phyloP scores from a whole-genome alignment of 495 filamentous ascomycete species.

The Podospora fimiseda region DNA sequence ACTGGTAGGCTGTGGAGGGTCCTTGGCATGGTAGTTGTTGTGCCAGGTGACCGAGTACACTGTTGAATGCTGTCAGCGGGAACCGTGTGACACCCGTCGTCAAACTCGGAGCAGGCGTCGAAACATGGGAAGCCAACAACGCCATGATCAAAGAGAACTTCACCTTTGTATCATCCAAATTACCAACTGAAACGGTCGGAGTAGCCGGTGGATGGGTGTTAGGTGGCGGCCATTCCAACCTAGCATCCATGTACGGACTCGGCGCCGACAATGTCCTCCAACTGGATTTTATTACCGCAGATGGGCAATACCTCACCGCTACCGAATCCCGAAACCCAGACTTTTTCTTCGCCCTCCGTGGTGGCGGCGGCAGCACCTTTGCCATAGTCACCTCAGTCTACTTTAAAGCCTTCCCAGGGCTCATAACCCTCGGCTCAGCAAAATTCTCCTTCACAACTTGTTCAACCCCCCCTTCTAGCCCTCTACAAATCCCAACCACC shows the following conservation, averaged over 20 bases:
- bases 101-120: conserved; percentile 5
- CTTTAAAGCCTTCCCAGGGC: neutral
- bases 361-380: conserved; percentile 21
- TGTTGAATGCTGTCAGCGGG: too few relatives aligned
- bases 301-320: conserved; percentile 36
- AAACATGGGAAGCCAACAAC: conserved; percentile 16
- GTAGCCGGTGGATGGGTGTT: conserved; percentile 35
- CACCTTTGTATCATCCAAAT: conserved; percentile 27
- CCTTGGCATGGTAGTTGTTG: too few relatives aligned
- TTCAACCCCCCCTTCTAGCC: neutral
- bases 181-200: neutral
- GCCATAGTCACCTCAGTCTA: neutral
- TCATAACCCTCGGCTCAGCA: neutral
- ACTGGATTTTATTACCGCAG: conserved; percentile 39
- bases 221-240: conserved; percentile 36
- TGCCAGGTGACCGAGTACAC: too few relatives aligned
- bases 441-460: neutral
- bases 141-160: conserved; percentile 11
- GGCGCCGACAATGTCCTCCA: conserved; percentile 40
- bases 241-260: conserved; percentile 30
- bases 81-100: too few relatives aligned
- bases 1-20: too few relatives aligned
- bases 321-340: conserved; percentile 35
- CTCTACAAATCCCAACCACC: neutral
- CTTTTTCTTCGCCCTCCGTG: conserved; percentile 44